These are phyloP conservation scores for Boletus patriciae DNA, from an alignment of 768 basidiomycete species.

Conservation along the genomic window DNA sequence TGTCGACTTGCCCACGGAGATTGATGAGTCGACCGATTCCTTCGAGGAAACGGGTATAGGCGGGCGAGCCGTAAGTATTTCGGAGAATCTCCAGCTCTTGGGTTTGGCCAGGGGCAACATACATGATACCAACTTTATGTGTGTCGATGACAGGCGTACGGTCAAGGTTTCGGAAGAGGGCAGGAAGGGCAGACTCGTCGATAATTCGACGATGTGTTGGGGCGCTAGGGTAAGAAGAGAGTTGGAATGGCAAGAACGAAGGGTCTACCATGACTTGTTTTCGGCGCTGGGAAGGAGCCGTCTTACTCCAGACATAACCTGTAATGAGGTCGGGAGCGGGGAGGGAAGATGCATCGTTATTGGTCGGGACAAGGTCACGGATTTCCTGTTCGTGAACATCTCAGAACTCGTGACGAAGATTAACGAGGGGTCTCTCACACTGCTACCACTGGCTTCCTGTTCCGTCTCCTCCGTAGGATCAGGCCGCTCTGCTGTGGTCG, in stretches of 20 bases:
- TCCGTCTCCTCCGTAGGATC: constrained; percentile 23
- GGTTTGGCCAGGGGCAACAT: constrained; percentile 89
- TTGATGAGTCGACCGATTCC: constrained; percentile 87
- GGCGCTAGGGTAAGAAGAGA: constrained; percentile 68
- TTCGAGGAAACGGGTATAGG: constrained; percentile 91
- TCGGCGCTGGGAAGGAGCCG: constrained; percentile 84
- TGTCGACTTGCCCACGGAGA: constrained; percentile 84
- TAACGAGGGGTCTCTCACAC: constrained; percentile 10
- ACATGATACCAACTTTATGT: constrained; percentile 95
- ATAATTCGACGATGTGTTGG: constrained; percentile 46
- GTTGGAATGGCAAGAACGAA: constrained; percentile 78
- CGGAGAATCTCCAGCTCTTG: constrained; percentile 81
- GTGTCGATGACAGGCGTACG: constrained; percentile 93
- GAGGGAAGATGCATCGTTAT: constrained; percentile 15
- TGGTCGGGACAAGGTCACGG: constrained; percentile 9
- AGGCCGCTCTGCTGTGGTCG: constrained; percentile 34
- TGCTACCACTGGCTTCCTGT: neutral
- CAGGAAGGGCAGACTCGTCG: constrained; percentile 53
- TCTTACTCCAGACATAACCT: constrained; percentile 85
- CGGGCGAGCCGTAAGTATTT: constrained; percentile 91
- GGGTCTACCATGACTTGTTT: constrained; percentile 87
- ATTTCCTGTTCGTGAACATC: constrained; percentile 20
- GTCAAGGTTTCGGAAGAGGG: constrained; percentile 70
- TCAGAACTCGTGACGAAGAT: constrained; percentile 8
- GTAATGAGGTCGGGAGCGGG: constrained; percentile 69